These are phyloP conservation scores for Alternaria burnsii DNA, from an alignment of 2,329 filamentous ascomycete species.

Conservation along the genomic window DNA sequence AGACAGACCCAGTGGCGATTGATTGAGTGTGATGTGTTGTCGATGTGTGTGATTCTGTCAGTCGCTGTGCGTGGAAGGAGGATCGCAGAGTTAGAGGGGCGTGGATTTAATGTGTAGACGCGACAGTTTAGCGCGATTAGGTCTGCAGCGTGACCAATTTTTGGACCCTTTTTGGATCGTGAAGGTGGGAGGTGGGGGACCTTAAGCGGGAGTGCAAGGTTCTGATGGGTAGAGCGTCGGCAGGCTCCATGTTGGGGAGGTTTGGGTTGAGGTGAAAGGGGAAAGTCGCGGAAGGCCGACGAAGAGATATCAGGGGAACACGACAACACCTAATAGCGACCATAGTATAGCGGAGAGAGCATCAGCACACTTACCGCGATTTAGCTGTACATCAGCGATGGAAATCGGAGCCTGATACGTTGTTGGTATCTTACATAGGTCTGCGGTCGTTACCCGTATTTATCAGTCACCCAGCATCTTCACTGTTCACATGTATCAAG, in stretches of 20 bases:
- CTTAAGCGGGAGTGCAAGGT: not conserved
- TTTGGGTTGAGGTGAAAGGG: not conserved
- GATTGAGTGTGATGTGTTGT: not conserved
- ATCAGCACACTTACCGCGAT: not conserved
- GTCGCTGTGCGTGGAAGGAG: not conserved
- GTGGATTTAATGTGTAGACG: not conserved
- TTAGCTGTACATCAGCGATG: not conserved
- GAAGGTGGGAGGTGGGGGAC: not conserved
- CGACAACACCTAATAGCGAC: not conserved
- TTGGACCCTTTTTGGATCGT: not conserved
- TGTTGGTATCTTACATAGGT: not conserved
- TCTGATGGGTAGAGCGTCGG: not conserved
- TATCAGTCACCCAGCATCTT: not conserved
- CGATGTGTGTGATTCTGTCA: not conserved
- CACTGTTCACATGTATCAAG: not conserved
- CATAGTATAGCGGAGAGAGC: not conserved
- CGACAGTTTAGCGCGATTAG: not conserved
- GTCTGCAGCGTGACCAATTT: not conserved
- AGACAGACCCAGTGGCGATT: not conserved
- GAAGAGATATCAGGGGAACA: not conserved
- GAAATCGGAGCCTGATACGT: not conserved
- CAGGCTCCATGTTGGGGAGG: not conserved
- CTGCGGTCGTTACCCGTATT: not conserved
- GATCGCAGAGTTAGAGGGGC: not conserved
- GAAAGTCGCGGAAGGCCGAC: not conserved